These are phyloP conservation scores for Lentinula raphanica DNA, from an alignment of 768 basidiomycete species.

Conservation along the genomic window DNA sequence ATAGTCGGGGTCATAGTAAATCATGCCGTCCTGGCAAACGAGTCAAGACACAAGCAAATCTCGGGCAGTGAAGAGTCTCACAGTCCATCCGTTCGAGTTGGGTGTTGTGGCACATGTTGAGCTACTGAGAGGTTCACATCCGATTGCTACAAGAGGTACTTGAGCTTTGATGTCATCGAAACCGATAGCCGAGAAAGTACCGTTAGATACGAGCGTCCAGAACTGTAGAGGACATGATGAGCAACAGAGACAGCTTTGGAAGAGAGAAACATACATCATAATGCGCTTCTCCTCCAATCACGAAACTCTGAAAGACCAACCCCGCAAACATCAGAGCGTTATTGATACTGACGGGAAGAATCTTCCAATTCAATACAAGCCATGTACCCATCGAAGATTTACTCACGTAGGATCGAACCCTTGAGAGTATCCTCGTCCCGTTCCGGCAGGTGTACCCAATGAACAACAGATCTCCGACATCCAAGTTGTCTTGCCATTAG, in stretches of 20 bases:
- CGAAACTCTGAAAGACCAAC: slow-evolving; percentile 33
- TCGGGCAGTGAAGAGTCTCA: slow-evolving; percentile 12
- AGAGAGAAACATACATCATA: slow-evolving; percentile 27
- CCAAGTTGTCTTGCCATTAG: slow-evolving; percentile 30
- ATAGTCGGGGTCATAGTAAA: slow-evolving; percentile 38
- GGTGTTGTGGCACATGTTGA: slow-evolving; percentile 27
- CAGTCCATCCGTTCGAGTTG: slow-evolving; percentile 40
- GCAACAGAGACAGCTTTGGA: background rate
- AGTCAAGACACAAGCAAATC: background rate
- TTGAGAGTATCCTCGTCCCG: slow-evolving; percentile 26
- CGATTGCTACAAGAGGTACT: slow-evolving; percentile 22
- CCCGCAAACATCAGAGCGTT: slow-evolving; percentile 35
- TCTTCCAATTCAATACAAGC: background rate
- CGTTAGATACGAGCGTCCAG: slow-evolving; percentile 34
- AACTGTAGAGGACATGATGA: slow-evolving; percentile 19
- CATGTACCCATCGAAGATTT: background rate
- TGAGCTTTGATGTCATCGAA: background rate
- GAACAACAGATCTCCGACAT: slow-evolving; percentile 38
- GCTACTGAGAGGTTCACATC: slow-evolving; percentile 31
- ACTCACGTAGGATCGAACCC: slow-evolving; percentile 34
- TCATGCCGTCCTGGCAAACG: slow-evolving; percentile 24
- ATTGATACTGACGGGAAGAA: slow-evolving; percentile 20
- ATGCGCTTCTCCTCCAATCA: slow-evolving; percentile 30
- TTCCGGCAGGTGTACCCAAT: slow-evolving; percentile 28
- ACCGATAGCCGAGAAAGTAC: slow-evolving; percentile 12